Evolutionary conservation across 306 rosid species (phyloP).

Genomic region (Castanopsis chinensis): DNA sequence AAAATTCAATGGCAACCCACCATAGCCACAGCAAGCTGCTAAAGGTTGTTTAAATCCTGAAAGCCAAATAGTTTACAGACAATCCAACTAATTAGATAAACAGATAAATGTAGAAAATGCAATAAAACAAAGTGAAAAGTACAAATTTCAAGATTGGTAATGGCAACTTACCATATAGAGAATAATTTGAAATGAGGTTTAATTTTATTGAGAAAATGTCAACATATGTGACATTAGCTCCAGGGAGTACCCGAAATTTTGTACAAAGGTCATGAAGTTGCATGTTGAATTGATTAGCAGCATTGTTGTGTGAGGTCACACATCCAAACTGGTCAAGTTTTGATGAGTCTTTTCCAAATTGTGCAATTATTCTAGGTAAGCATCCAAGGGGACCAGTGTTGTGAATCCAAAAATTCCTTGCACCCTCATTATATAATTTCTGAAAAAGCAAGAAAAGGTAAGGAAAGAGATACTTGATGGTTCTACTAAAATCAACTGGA

Average conservation of each 20-base stretch:
- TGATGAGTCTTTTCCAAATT: conserved; percentile 27
- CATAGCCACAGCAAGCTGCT: conserved; percentile 44
- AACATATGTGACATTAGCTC: conserved; percentile 30
- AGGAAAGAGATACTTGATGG: not conserved
- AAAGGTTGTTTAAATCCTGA: conserved; percentile 38
- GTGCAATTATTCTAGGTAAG: conserved; percentile 30
- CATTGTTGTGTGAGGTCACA: conserved; percentile 31
- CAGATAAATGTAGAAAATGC: not conserved
- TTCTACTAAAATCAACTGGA: not conserved
- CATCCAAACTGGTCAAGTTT: conserved; percentile 36
- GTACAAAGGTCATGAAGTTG: conserved; percentile 33
- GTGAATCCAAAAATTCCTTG: conserved; percentile 40
- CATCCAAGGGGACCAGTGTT: conserved; percentile 49
- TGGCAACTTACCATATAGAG: conserved; percentile 21
- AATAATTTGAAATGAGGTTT: conserved; percentile 36
- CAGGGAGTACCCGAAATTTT: conserved; percentile 21
- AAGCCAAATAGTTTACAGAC: not conserved
- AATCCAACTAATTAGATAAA: not conserved
- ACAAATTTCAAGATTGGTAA: not conserved
- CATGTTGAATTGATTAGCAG: conserved; percentile 31
- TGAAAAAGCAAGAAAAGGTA: not conserved
- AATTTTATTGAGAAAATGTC: conserved; percentile 35
- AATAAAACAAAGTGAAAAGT: not conserved
- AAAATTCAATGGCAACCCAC: conserved; percentile 40
- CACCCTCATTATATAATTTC: conserved; percentile 37